Evolutionary conservation across 192 early-diverging fungal species (phyloP).

Genomic region (Obelidium mucronatum): DNA sequence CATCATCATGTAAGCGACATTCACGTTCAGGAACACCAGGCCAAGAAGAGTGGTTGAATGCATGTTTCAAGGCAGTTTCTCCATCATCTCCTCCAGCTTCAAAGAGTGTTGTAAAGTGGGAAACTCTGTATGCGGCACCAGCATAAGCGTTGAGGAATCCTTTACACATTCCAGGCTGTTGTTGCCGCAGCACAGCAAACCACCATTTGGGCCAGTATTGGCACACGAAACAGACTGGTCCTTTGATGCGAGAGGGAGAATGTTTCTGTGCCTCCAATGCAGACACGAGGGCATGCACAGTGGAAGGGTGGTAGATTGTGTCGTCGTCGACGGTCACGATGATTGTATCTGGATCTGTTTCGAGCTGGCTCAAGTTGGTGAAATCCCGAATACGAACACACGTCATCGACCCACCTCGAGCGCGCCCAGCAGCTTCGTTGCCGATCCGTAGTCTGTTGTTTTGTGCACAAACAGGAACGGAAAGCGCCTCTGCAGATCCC

Average conservation of each 20-base stretch:
- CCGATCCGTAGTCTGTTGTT: conserved; percentile 6
- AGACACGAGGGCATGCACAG: conserved; percentile 21
- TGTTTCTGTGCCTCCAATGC: conserved; percentile 2
- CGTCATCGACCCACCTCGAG: not conserved
- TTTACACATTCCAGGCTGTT: conserved; percentile 16
- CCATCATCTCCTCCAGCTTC: not conserved
- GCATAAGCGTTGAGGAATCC: conserved; percentile 35
- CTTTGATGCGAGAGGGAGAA: not conserved
- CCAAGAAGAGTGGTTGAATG: not conserved
- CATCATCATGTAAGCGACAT: conserved; percentile 33
- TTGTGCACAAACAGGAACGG: not conserved
- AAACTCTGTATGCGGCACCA: conserved; percentile 30
- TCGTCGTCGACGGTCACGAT: conserved; percentile 36
- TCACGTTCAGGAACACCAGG: not conserved
- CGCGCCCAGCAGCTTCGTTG: conserved; percentile 32
- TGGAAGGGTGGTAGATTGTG: not conserved
- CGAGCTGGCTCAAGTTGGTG: not conserved
- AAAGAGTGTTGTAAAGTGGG: conserved; percentile 17
- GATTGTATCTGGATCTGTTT: conserved; percentile 25
- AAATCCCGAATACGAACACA: not conserved
- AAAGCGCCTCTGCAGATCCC: not conserved
- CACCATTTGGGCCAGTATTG: conserved; percentile 26
- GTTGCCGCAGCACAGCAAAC: not conserved
- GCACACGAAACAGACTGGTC: conserved; percentile 27
- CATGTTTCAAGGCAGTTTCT: not conserved